Evolutionary conservation across 2,329 filamentous ascomycete genomes (phyloP).

Genomic region (Penicillium sp.): DNA sequence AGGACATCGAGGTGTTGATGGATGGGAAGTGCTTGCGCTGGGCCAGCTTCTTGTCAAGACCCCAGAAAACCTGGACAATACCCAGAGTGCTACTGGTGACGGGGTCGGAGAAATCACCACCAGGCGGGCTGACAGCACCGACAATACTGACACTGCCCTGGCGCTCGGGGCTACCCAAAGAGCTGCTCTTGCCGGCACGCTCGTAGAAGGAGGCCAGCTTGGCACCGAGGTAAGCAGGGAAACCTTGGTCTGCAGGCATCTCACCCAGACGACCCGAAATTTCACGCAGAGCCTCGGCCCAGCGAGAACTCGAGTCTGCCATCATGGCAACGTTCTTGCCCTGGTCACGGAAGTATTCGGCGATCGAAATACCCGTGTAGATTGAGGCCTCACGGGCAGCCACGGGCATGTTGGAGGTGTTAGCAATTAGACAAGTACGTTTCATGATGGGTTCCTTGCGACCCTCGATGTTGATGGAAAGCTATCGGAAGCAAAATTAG

Average conservation of each 20-base stretch:
- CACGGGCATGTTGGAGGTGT: constrained; percentile 99
- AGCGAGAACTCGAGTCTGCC: constrained; percentile 96
- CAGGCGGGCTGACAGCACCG: constrained; percentile 91
- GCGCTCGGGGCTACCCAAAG: constrained; percentile 82
- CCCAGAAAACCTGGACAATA: constrained; percentile 99
- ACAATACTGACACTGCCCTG: constrained; percentile 94
- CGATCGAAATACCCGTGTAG: constrained; percentile 91
- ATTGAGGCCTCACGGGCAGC: constrained; percentile 97
- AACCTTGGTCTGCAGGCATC: constrained; percentile 99
- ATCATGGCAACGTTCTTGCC: constrained; percentile 99
- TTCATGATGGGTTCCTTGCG: constrained; percentile 99
- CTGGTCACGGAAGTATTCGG: constrained; percentile 95
- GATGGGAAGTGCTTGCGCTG: constrained; percentile 99
- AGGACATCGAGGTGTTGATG: constrained; percentile 89
- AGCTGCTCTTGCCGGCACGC: constrained; percentile 80
- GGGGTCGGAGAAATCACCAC: constrained; percentile 98
- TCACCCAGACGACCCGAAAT: constrained; percentile 97
- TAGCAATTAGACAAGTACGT: constrained; percentile 95
- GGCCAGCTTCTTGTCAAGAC: constrained; percentile 98
- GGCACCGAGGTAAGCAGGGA: constrained; percentile 92
- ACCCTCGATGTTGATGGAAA: constrained; percentile 88
- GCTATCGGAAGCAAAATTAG: constrained; percentile 38
- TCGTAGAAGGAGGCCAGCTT: constrained; percentile 99
- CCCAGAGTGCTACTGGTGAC: constrained; percentile 88
- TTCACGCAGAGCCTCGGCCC: constrained; percentile 98